phyloP scores from a whole-genome alignment of 352 stramenopile species.

The Aphanomyces cochlioides region DNA sequence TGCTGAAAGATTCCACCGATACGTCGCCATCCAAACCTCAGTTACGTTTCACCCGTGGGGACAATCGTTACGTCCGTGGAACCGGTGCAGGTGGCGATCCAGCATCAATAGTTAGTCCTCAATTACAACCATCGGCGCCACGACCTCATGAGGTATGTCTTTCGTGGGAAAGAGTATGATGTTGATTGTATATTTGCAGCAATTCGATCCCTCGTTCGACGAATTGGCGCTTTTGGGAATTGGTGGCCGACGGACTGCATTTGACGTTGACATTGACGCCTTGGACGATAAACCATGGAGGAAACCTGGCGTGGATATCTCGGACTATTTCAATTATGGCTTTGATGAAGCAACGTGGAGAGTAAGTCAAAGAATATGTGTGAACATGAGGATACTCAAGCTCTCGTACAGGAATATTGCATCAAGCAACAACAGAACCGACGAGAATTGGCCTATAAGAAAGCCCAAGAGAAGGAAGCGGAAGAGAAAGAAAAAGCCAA shows the following conservation, averaged over 20 bases:
- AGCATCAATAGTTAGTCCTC: neutral
- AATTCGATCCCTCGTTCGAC: constrained; percentile 43
- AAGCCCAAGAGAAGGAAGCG: constrained; percentile 70
- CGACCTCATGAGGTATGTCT: constrained; percentile 3
- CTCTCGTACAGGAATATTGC: constrained; percentile 66
- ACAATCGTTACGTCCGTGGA: constrained; percentile 71
- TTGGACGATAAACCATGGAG: constrained; percentile 89
- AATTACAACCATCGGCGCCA: neutral
- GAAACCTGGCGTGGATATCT: constrained; percentile 88
- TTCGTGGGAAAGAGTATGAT: neutral
- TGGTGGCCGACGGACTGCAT: constrained; percentile 81
- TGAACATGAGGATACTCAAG: neutral
- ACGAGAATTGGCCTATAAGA: constrained; percentile 68
- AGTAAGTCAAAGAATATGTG: constrained; percentile 33
- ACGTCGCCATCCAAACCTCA: constrained; percentile 48
- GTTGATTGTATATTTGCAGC: neutral
- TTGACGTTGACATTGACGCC: constrained; percentile 90
- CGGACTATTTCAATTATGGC: constrained; percentile 93
- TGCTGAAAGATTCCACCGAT: constrained; percentile 57
- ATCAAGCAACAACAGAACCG: constrained; percentile 65
- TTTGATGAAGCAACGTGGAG: constrained; percentile 88
- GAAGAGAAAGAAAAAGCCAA: constrained; percentile 28
- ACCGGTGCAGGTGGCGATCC: neutral
- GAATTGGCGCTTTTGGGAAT: constrained; percentile 58
- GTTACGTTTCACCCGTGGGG: constrained; percentile 67